Evolutionary conservation across 1,284 basidiomycete species (phyloP).

Genomic region (Malassezia pachydermatis): DNA sequence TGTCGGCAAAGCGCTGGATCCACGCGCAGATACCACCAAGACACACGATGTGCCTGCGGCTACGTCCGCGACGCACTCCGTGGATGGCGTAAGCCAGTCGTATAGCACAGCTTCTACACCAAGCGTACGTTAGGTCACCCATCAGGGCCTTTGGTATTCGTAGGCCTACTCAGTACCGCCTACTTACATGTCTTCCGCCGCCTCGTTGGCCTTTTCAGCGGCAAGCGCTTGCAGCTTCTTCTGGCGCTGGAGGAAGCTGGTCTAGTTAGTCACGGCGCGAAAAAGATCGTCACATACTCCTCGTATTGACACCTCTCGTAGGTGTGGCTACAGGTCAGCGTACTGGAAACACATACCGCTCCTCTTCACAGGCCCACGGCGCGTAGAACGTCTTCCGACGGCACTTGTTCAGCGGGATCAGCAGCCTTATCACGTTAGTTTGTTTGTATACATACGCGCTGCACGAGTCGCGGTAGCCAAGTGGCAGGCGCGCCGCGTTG

Average conservation of each 20-base stretch:
- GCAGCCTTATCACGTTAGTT: conserved; percentile 53
- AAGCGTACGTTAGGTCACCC: conserved; percentile 9
- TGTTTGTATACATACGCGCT: conserved; percentile 62
- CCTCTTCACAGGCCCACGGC: conserved; percentile 73
- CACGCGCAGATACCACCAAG: conserved; percentile 24
- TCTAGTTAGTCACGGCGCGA: conserved; percentile 3
- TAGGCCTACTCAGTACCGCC: too few species aligned
- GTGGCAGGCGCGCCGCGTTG: conserved; percentile 63
- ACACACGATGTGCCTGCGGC: conserved; percentile 35
- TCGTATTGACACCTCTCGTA: conserved; percentile 20
- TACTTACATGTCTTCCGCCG: conserved; percentile 8
- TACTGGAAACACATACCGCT: conserved; percentile 52
- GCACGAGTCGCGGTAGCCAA: conserved; percentile 80
- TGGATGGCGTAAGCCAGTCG: conserved; percentile 29
- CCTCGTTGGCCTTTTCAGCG: conserved; percentile 2
- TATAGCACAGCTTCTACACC: conserved; percentile 19
- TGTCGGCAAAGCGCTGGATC: conserved; percentile 33
- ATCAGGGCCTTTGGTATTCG: too few species aligned
- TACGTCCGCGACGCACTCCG: conserved; percentile 30
- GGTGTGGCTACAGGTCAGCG: conserved; percentile 15
- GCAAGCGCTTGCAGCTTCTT: conserved; percentile 12
- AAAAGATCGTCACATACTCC: conserved; percentile 12
- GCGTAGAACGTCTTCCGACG: conserved; percentile 62
- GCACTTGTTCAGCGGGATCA: conserved; percentile 75
- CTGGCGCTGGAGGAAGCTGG: conserved; percentile 15